A percentile compares a stretch with the other conserved stretches of the same genome.
These are phyloP conservation scores for Hymenoscyphus linearis DNA, from an alignment of 2,329 filamentous ascomycete genomes.

Conservation along the genomic window DNA sequence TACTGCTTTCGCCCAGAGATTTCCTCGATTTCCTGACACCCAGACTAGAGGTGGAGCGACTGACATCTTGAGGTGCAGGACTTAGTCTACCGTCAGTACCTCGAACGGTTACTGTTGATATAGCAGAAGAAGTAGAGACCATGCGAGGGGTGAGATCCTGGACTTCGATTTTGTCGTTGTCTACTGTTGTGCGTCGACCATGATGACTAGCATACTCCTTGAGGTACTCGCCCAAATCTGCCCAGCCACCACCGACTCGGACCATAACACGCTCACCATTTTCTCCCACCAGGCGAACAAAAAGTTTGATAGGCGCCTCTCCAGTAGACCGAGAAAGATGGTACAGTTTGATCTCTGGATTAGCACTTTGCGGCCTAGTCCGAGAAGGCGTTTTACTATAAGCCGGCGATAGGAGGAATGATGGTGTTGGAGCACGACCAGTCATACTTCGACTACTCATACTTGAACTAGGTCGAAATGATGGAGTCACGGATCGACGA, in stretches of 20 bases:
- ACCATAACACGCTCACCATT: conserved; percentile 94
- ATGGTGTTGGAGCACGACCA: conserved; percentile 53
- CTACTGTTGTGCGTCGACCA: conserved; percentile 53
- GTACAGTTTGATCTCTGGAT: conserved; percentile 82
- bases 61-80: conserved; percentile 17
- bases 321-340: conserved; percentile 81
- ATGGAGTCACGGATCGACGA: conserved; percentile 32
- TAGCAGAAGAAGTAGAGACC: conserved; percentile 19
- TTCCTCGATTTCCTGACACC: conserved; percentile 27
- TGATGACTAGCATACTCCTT: conserved; percentile 92
- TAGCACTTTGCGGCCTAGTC: conserved; percentile 44
- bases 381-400: conserved; percentile 40
- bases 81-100: conserved; percentile 40
- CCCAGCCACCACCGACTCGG: conserved; percentile 96
- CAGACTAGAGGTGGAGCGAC: conserved; percentile 26
- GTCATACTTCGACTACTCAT: conserved; percentile 21
- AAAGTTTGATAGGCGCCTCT: conserved; percentile 87
- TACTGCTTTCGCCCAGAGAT: conserved; percentile 17
- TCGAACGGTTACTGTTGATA: conserved; percentile 14
- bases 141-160: conserved; percentile 43
- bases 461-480: conserved; percentile 21
- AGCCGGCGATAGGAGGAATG: conserved; percentile 64
- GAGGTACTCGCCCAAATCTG: conserved; percentile 89
- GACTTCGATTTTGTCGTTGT: conserved; percentile 52
- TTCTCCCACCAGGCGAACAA: conserved; percentile 88